Percentiles rank a stretch among this genome's conserved stretches.
Conservation (phyloP, 192 early-diverging fungal species). For the Podila clonocystis region DNA sequence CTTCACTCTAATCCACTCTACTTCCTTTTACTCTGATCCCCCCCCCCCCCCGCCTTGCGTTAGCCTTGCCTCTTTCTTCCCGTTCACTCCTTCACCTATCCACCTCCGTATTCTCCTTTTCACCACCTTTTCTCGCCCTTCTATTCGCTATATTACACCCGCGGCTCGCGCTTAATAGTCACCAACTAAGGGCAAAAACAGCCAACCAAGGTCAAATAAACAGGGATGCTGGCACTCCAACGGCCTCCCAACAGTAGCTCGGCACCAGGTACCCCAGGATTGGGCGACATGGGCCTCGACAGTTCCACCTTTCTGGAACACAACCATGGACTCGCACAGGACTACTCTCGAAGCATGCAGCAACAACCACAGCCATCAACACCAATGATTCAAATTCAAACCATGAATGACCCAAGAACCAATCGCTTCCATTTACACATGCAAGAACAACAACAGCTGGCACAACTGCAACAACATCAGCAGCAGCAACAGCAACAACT, state of each 20-base stretch:
- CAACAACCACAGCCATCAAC: constrained; percentile 11
- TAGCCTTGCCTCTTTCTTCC: background rate
- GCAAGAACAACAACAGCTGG: constrained; percentile 37
- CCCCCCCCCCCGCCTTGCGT: background rate
- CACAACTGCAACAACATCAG: constrained; percentile 18
- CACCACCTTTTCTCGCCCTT: background rate
- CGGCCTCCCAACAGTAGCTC: constrained; percentile 15
- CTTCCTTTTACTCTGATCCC: background rate
- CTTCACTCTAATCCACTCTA: background rate
- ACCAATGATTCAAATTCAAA: constrained; percentile 37
- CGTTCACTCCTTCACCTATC: background rate
- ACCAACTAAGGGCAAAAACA: background rate
- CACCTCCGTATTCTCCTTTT: background rate
- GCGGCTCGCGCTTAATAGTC: background rate
- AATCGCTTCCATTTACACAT: constrained; percentile 30
- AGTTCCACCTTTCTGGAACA: background rate
- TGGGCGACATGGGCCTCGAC: background rate
- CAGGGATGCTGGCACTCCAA: constrained; percentile 46
- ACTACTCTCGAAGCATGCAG: constrained; percentile 7
- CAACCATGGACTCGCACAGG: constrained; percentile 3
- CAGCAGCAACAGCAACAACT: constrained; percentile 21
- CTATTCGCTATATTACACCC: background rate
- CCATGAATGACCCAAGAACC: constrained; percentile 23
- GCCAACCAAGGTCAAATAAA: background rate
- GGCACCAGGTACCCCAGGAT: background rate